phyloP scores from a whole-genome alignment of 208 protist species.

The Crithidia expoeki region DNA sequence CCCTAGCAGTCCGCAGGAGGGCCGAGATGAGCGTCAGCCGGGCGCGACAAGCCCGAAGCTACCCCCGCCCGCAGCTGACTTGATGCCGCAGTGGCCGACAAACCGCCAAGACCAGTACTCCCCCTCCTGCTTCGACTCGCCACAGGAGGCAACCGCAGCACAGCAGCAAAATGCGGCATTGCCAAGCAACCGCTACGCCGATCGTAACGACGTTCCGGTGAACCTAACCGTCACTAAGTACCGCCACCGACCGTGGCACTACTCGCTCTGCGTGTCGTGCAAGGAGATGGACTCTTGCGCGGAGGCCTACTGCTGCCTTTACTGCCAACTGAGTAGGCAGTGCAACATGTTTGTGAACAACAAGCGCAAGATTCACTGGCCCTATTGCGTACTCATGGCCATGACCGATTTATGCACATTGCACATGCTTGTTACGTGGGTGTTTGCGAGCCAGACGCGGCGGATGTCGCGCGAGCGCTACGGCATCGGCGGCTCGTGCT shows the following conservation, averaged over 20 bases:
- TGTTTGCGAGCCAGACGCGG: slow-evolving; percentile 23
- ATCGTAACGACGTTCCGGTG: slow-evolving; percentile 10
- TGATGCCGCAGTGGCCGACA: slow-evolving; percentile 1
- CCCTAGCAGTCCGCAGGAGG: background rate
- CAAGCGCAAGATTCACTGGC: slow-evolving; percentile 24
- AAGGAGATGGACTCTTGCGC: slow-evolving; percentile 39
- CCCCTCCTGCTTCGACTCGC: background rate
- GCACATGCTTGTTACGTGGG: slow-evolving; percentile 20
- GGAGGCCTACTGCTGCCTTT: slow-evolving; percentile 42
- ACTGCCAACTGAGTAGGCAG: slow-evolving; percentile 52
- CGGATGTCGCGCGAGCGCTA: slow-evolving; percentile 34
- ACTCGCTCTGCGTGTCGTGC: slow-evolving; percentile 42
- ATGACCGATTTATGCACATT: slow-evolving; percentile 1
- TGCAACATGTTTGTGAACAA: slow-evolving; percentile 44
- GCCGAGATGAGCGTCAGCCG: background rate
- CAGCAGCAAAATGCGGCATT: background rate
- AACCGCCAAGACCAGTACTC: background rate
- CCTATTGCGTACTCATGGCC: slow-evolving; percentile 29
- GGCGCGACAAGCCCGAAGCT: too few species aligned
- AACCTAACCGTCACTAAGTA: slow-evolving; percentile 14
- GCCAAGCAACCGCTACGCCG: slow-evolving; percentile 5
- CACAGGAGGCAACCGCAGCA: background rate
- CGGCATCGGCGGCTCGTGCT: slow-evolving; percentile 24
- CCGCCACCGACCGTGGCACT: slow-evolving; percentile 37
- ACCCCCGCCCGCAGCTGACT: background rate